Base-by-base conservation (phyloP, 192 early-diverging fungal genomes). In the Gigaspora rosea region DNA sequence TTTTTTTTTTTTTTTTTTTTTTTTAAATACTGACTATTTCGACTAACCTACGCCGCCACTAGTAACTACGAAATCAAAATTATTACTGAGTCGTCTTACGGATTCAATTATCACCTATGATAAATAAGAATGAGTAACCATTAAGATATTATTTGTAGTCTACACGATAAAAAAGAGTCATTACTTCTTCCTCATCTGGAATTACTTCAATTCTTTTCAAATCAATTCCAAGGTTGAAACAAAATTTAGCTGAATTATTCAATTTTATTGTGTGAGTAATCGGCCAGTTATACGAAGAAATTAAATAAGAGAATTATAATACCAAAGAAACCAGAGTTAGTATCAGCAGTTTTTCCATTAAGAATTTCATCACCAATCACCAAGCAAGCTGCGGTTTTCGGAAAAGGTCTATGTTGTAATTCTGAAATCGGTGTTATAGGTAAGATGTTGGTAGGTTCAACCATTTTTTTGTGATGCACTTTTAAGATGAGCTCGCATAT, bases 281-380 rank as follows among this genome's bases (percentile, higher is more conserved):
- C 41, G 41, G 7, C 41, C 41, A 41, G 3, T 27, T 27, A 27
- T 41, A 41, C 41, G 7, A 41, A 41, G 41, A 41, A 41, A 41
- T 41, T 41, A 41, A 41, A 41, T 8, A 32, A 52, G 4, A 13
- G 35, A 69, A 58, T 52, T 5, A 32, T 9, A n/a, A 52, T 78
- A 85, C 85, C 80, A 51, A 92, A 80, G 22, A 72, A 83, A 36
- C 81, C 68, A 7, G 88, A 81, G 80, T 94, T 94, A 27, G 84
- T 80, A 82, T 94, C 93, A 12, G 75, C 85, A 4, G 88, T 90
- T 73, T 91, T 92, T 36, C 93, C 93, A 75, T 84, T 88, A 20
- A 94, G 85, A 47, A 94, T 88, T 72, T 93, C 92, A 82, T 93
- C 91, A 51, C 93, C 92, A 58, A 93, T 93, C 13, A 90, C 85